These are phyloP conservation scores for Chlorociboria aeruginascens DNA, from an alignment of 495 filamentous ascomycete genomes.

Conservation along the genomic window DNA sequence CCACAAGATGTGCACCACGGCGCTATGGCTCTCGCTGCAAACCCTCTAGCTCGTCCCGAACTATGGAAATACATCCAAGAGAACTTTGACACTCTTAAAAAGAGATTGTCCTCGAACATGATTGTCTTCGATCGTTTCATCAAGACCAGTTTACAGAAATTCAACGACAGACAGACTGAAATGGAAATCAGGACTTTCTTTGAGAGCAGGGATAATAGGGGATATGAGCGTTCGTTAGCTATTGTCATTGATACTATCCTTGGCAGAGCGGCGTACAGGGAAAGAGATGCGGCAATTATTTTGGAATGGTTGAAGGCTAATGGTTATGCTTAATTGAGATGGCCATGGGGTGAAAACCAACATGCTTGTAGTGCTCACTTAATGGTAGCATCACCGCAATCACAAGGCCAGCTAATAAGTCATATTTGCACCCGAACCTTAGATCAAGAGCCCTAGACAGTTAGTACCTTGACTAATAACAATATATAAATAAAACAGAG, in stretches of 20 bases:
- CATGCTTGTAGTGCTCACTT: too few relatives aligned
- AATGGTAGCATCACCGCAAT: too few relatives aligned
- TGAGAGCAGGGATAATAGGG: conserved; percentile 50
- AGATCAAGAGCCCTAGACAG: too few relatives aligned
- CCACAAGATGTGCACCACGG: conserved; percentile 80
- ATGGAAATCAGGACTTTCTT: conserved; percentile 69
- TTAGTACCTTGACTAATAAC: too few relatives aligned
- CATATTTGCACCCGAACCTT: too few relatives aligned
- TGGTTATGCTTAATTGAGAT: conserved; percentile 32
- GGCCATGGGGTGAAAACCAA: neutral
- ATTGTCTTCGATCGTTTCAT: conserved; percentile 83
- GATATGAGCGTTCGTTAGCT: conserved; percentile 50
- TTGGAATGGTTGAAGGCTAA: conserved; percentile 54
- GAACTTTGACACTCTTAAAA: conserved; percentile 59
- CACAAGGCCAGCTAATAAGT: too few relatives aligned
- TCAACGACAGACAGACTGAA: conserved; percentile 54
- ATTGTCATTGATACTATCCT: conserved; percentile 54
- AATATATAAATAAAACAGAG: too few relatives aligned
- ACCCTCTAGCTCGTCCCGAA: conserved; percentile 51
- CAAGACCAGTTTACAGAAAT: conserved; percentile 62
- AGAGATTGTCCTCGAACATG: conserved; percentile 63
- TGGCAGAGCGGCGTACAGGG: conserved; percentile 51
- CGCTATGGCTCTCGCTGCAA: conserved; percentile 55
- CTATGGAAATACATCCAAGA: conserved; percentile 78
- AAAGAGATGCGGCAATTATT: conserved; percentile 46